phyloP scores from a whole-genome alignment of 140 eudicot genomes.

The Erigeron philadelphicus region DNA sequence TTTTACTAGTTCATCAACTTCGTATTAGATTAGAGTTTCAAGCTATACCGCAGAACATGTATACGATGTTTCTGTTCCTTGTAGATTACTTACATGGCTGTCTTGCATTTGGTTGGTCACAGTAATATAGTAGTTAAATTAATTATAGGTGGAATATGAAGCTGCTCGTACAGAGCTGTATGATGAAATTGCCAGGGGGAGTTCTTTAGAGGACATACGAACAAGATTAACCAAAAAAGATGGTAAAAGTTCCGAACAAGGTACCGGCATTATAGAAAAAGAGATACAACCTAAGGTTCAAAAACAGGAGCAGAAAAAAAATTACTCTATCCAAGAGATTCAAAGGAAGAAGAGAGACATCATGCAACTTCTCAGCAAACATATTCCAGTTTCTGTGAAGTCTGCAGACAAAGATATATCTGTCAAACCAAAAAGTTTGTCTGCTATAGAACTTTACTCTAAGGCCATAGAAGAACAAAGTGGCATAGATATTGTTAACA shows the following conservation, averaged over 20 bases:
- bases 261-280: slow-evolving; percentile 44
- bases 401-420: slow-evolving; percentile 36
- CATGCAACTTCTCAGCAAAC: slow-evolving; percentile 62
- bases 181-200: slow-evolving; percentile 73
- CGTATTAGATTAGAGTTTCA: slow-evolving; percentile 3
- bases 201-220: slow-evolving; percentile 55
- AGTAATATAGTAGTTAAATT: slow-evolving; percentile 19
- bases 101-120: slow-evolving; percentile 11
- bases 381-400: slow-evolving; percentile 37
- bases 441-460: slow-evolving; percentile 55
- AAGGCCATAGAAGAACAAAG: slow-evolving; percentile 53
- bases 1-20: neutral
- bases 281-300: slow-evolving; percentile 58
- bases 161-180: slow-evolving; percentile 82
- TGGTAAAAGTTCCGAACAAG: slow-evolving; percentile 35
- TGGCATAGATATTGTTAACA: slow-evolving; percentile 43
- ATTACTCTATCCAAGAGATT: slow-evolving; percentile 44
- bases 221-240: slow-evolving; percentile 52
- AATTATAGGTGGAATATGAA: slow-evolving; percentile 70
- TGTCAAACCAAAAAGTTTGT: slow-evolving; percentile 44
- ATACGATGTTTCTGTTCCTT: slow-evolving; percentile 2
- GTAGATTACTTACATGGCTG: slow-evolving; percentile 12
- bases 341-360: slow-evolving; percentile 83
- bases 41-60: slow-evolving; percentile 5
- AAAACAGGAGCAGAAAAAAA: slow-evolving; percentile 43